These are phyloP conservation scores for Takashimella tepidaria DNA, from an alignment of 1,284 basidiomycete genomes.

Conservation along the genomic window DNA sequence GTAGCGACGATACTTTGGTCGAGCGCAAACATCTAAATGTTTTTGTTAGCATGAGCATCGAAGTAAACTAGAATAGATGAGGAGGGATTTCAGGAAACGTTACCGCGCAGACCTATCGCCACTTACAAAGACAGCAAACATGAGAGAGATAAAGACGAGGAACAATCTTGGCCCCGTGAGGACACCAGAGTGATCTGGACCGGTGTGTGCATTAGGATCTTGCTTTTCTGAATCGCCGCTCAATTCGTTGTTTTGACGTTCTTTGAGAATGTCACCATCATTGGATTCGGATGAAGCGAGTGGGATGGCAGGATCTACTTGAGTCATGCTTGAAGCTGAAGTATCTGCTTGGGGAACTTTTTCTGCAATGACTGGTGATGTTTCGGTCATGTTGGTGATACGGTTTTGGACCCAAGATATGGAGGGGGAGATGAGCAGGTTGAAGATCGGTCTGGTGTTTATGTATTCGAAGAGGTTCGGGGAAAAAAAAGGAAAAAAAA, in stretches of 20 bases:
- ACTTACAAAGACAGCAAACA: constrained; percentile 43
- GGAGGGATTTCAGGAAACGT: no score
- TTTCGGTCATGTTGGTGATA: no score
- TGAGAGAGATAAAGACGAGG: constrained; percentile 34
- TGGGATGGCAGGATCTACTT: neutral
- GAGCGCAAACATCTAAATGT: constrained; percentile 20
- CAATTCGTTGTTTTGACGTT: neutral
- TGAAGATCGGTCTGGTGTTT: no score
- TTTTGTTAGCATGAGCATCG: constrained; percentile 29
- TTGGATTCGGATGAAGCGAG: neutral
- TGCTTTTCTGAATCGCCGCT: neutral
- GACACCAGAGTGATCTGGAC: constrained; percentile 16
- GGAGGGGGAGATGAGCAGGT: neutral
- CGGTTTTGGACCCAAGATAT: neutral
- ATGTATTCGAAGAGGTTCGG: no score
- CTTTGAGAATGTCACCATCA: neutral
- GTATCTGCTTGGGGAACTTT: neutral
- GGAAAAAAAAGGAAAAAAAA: no score
- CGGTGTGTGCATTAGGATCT: neutral
- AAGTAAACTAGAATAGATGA: constrained; percentile 32
- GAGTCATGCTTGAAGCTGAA: neutral
- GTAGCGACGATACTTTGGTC: constrained; percentile 47
- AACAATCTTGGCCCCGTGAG: constrained; percentile 25
- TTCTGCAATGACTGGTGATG: neutral
- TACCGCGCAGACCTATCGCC: neutral